Percentiles rank a stretch among this genome's conserved stretches.
phyloP scores from a whole-genome alignment of 1,139 yeast species.

The Hemisphaericaspora xylofermentans region DNA sequence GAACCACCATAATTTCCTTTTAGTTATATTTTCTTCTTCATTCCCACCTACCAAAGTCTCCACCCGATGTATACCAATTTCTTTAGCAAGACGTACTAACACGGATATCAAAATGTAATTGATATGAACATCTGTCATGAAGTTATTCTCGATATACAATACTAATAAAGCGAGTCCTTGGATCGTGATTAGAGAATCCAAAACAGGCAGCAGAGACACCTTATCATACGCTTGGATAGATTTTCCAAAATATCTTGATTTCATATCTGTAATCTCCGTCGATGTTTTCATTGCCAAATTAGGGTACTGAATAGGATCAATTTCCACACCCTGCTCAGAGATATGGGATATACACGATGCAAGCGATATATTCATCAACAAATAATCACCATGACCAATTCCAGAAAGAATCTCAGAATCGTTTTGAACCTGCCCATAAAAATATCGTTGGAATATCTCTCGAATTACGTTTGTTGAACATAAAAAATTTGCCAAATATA shows the following conservation, averaged over 20 bases:
- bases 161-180: slow-evolving; percentile 26
- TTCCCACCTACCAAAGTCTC: slow-evolving; percentile 13
- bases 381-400: slow-evolving; percentile 13
- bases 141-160: slow-evolving; percentile 23
- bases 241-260: slow-evolving; percentile 17
- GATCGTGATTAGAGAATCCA: slow-evolving; percentile 22
- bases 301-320: slow-evolving; percentile 9
- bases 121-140: slow-evolving; percentile 24
- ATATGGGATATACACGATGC: slow-evolving; percentile 14
- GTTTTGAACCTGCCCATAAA: slow-evolving; percentile 8
- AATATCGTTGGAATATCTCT: slow-evolving; percentile 13
- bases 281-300: slow-evolving; percentile 6
- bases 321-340: slow-evolving; percentile 1
- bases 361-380: slow-evolving; percentile 19
- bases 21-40: slow-evolving; percentile 13
- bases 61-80: slow-evolving; percentile 20
- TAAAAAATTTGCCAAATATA: slow-evolving; percentile 10
- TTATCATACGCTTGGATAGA: slow-evolving; percentile 23
- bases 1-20: slow-evolving; percentile 23
- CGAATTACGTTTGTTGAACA: slow-evolving; percentile 8
- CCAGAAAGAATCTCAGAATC: slow-evolving; percentile 9
- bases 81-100: slow-evolving; percentile 23
- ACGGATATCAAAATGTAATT: slow-evolving; percentile 20
- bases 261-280: slow-evolving; percentile 7
- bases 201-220: slow-evolving; percentile 15